A percentile compares a stretch with the other conserved stretches of the same genome.
Conservation (phyloP, 768 basidiomycete species). For the Suillus americanus region DNA sequence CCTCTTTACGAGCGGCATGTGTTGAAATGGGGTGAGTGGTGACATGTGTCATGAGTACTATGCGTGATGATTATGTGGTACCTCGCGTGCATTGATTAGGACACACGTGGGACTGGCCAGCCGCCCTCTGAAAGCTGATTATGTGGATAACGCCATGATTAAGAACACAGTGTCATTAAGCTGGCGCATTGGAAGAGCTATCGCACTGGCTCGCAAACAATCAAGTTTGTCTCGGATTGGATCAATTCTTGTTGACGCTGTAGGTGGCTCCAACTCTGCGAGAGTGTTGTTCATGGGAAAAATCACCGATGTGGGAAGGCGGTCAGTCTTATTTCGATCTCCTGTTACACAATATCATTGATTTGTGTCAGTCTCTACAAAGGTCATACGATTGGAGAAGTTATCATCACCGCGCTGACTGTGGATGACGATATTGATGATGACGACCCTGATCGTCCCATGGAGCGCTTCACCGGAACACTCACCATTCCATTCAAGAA, state of each 20-base stretch:
- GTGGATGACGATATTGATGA: conserved; percentile 28
- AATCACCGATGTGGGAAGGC: conserved; percentile 49
- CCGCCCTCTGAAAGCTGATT: conserved; percentile 38
- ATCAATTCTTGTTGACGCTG: conserved; percentile 34
- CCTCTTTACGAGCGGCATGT: conserved; percentile 45
- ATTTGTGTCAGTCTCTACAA: conserved; percentile 24
- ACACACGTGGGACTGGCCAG: conserved; percentile 46
- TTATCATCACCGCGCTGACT: conserved; percentile 29
- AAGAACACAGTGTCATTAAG: conserved; percentile 56
- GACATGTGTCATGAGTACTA: background rate
- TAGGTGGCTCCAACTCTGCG: conserved; percentile 35
- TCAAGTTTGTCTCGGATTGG: conserved; percentile 41
- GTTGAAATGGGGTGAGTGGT: conserved; percentile 46
- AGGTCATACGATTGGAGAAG: conserved; percentile 41
- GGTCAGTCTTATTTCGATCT: conserved; percentile 14
- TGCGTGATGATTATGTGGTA: background rate
- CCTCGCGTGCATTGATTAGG: conserved; percentile 13
- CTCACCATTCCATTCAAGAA: conserved; percentile 62
- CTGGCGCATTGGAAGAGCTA: conserved; percentile 63
- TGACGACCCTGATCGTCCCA: conserved; percentile 20
- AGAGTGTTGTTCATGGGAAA: conserved; percentile 58
- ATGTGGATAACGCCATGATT: conserved; percentile 41
- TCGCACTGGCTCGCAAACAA: conserved; percentile 49
- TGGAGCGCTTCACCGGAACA: conserved; percentile 26
- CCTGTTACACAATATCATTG: background rate